phyloP scores from a whole-genome alignment of 176 grass and related monocot genomes.

The Aegilops bicornis region DNA sequence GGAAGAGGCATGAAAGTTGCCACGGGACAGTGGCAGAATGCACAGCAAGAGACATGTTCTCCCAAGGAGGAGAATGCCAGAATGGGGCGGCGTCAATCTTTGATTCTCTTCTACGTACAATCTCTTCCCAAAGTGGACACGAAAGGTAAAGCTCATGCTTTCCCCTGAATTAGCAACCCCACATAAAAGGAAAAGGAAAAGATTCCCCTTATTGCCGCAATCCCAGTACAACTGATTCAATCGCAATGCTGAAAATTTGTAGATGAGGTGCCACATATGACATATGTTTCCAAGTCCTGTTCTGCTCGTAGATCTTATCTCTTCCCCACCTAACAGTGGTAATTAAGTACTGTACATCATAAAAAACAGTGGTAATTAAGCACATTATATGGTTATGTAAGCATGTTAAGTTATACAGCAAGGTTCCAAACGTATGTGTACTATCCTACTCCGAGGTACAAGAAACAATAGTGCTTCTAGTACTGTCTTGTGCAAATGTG shows the following conservation, averaged over 20 bases:
- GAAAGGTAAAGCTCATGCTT: neutral
- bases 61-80: neutral
- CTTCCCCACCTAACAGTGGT: neutral
- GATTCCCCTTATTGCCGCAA: neutral
- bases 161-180: neutral
- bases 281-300: too few species aligned
- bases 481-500: neutral
- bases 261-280: neutral
- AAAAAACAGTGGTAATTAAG: neutral
- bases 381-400: neutral
- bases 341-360: neutral
- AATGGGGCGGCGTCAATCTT: neutral
- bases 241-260: neutral
- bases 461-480: too few species aligned
- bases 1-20: neutral
- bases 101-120: neutral
- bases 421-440: neutral
- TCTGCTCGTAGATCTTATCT: neutral
- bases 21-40: neutral
- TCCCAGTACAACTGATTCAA: neutral
- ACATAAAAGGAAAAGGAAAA: neutral
- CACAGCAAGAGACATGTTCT: neutral
- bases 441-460: neutral
- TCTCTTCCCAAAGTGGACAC: neutral
- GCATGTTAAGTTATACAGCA: neutral